Evolutionary conservation across 352 stramenopile genomes (phyloP).

Genomic region (Phytophthora sojae): DNA sequence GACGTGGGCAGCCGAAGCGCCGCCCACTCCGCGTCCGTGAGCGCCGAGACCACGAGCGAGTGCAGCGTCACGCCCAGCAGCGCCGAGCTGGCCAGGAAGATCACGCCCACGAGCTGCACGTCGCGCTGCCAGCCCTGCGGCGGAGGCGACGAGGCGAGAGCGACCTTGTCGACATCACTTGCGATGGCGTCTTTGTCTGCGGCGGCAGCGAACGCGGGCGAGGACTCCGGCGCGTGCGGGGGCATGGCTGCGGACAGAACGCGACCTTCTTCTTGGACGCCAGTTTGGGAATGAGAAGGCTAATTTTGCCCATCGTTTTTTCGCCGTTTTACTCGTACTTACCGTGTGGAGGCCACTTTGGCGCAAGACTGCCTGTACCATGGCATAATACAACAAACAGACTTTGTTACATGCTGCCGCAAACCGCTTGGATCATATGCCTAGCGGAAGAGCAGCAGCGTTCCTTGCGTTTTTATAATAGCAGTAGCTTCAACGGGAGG

Average conservation of each 20-base stretch:
- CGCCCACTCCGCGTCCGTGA: slow-evolving; percentile 63
- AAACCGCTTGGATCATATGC: too few species aligned
- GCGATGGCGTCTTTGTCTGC: slow-evolving; percentile 14
- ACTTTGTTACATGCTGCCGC: too few species aligned
- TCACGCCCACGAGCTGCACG: slow-evolving; percentile 52
- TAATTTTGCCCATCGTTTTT: slow-evolving; percentile 13
- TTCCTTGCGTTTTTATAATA: too few species aligned
- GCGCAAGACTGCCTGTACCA: too few species aligned
- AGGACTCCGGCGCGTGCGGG: slow-evolving; percentile 24
- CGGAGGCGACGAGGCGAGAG: not conserved
- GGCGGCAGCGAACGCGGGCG: slow-evolving; percentile 15
- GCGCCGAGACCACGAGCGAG: slow-evolving; percentile 58
- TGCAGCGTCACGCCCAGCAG: slow-evolving; percentile 54
- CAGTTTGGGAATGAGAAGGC: slow-evolving; percentile 26
- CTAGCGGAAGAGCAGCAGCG: too few species aligned
- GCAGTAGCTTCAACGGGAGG: too few species aligned
- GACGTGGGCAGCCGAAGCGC: slow-evolving; percentile 67
- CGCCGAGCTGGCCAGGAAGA: slow-evolving; percentile 49
- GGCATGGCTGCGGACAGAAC: slow-evolving; percentile 13
- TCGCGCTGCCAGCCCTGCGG: slow-evolving; percentile 56
- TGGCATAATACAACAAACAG: too few species aligned
- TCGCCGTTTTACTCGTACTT: not conserved
- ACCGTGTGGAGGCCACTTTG: too few species aligned
- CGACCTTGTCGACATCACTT: slow-evolving; percentile 11
- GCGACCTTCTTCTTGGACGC: slow-evolving; percentile 2